phyloP scores from a whole-genome alignment of 192 early-diverging fungal genomes.

The Helicostylum pulchrum region DNA sequence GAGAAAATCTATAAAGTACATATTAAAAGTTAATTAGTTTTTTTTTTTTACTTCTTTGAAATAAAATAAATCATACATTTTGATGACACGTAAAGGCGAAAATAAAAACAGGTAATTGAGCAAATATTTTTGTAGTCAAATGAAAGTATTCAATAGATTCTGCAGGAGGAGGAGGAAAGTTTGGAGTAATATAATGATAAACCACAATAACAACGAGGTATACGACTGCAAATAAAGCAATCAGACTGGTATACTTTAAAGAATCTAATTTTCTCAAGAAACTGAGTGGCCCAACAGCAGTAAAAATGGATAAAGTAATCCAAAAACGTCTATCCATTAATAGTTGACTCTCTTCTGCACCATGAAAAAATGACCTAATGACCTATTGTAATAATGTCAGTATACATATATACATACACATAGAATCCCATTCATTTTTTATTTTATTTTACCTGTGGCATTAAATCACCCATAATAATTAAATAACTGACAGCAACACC shows the following conservation, averaged over 20 bases:
- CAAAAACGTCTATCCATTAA: conserved; percentile 72
- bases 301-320: conserved; percentile 75
- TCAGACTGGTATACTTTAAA: conserved; percentile 81
- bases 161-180: conserved; percentile 30
- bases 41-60: not conserved
- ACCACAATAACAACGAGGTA: conserved; percentile 88
- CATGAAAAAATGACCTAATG: conserved; percentile 10
- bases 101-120: conserved; percentile 90
- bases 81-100: conserved; percentile 99
- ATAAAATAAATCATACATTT: conserved; percentile 59
- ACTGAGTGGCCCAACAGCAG: conserved; percentile 66
- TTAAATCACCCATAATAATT: conserved; percentile 92
- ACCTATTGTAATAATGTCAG: conserved; percentile 1
- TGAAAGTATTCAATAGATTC: conserved; percentile 59
- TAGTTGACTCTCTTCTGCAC: conserved; percentile 16
- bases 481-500: conserved; percentile 93
- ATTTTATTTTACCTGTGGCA: conserved; percentile 65
- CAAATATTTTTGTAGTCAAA: conserved; percentile 63
- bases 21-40: conserved; percentile 3
- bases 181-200: conserved; percentile 63
- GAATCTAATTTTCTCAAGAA: conserved; percentile 86
- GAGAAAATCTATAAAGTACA: conserved; percentile 91
- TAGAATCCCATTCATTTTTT: not conserved
- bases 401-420: not conserved
- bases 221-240: conserved; percentile 81